A percentile compares a stretch with the other conserved stretches of the same genome.
phyloP scores from a whole-genome alignment of 2,329 filamentous ascomycete species.

The Aspergillus latus region DNA sequence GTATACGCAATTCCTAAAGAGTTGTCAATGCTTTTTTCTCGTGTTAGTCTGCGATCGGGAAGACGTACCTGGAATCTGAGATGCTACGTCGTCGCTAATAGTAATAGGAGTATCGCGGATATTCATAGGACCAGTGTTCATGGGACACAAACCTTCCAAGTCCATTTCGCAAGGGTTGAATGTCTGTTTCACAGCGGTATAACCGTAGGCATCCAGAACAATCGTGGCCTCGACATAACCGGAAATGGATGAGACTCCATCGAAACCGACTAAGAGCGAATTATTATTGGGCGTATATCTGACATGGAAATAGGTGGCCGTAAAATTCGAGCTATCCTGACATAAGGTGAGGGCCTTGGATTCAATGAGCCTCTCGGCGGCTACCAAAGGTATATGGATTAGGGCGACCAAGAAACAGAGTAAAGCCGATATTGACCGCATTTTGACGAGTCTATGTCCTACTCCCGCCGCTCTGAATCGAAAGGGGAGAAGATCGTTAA shows the following conservation, averaged over 20 bases:
- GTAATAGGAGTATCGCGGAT: conserved; percentile 67
- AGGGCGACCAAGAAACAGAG: conserved; percentile 42
- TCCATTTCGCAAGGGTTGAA: conserved; percentile 73
- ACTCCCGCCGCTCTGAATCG: conserved; percentile 1
- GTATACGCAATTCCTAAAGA: conserved; percentile 71
- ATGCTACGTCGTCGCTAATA: conserved; percentile 58
- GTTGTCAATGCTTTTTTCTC: conserved; percentile 4
- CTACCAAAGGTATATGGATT: conserved; percentile 49
- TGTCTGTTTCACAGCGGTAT: conserved; percentile 63
- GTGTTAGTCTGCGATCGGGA: not conserved
- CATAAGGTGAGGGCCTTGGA: conserved; percentile 84
- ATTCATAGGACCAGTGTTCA: conserved; percentile 79
- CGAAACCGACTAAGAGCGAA: conserved; percentile 69
- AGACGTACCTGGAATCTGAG: conserved; percentile 64
- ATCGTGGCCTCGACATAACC: conserved; percentile 42
- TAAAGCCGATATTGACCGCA: conserved; percentile 37
- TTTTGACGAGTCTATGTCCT: conserved; percentile 23
- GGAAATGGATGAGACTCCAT: conserved; percentile 71
- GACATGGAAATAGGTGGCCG: conserved; percentile 83
- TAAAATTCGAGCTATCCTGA: conserved; percentile 78
- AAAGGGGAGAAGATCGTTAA: conserved; percentile 15
- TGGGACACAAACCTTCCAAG: conserved; percentile 79
- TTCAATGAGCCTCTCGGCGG: conserved; percentile 68
- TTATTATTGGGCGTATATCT: conserved; percentile 63
- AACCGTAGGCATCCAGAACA: conserved; percentile 83